A percentile compares a stretch with the other conserved stretches of the same genome.
Conservation (phyloP, 2,329 filamentous ascomycete species). For the Epichloe festucae region DNA sequence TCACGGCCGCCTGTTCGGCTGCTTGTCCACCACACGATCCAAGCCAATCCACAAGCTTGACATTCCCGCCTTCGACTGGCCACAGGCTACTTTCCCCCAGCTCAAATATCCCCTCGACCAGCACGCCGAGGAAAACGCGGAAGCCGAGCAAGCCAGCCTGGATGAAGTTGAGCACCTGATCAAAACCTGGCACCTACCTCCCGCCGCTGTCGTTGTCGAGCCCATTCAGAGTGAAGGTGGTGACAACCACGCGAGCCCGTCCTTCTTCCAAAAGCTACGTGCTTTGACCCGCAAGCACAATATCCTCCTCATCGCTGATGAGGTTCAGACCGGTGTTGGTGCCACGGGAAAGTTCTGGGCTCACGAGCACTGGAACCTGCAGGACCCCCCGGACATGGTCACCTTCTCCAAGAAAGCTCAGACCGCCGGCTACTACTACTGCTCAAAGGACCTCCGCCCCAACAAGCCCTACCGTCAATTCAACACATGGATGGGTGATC, state of each 20-base stretch:
- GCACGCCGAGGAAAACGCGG: constrained; percentile 67
- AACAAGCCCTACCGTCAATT: constrained; percentile 95
- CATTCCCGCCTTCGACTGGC: constrained; percentile 92
- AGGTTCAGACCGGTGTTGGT: constrained; percentile 87
- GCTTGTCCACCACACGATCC: constrained; percentile 75
- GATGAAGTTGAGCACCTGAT: constrained; percentile 76
- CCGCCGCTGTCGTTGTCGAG: constrained; percentile 74
- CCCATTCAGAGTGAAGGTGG: constrained; percentile 89
- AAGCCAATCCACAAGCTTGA: constrained; percentile 94
- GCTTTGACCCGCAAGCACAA: constrained; percentile 64
- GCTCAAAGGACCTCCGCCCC: constrained; percentile 63
- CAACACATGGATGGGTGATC: constrained; percentile 97
- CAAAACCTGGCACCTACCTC: constrained; percentile 63
- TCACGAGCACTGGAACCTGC: constrained; percentile 84
- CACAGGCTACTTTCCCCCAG: constrained; percentile 67
- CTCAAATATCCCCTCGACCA: constrained; percentile 80
- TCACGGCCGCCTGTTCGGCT: constrained; percentile 83
- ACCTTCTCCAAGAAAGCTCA: constrained; percentile 95
- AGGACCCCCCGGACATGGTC: constrained; percentile 81
- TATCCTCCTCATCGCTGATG: constrained; percentile 80
- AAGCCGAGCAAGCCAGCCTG: constrained; percentile 67
- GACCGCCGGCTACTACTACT: constrained; percentile 85
- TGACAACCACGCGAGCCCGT: constrained; percentile 82
- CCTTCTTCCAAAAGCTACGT: constrained; percentile 76
- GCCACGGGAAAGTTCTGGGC: constrained; percentile 94